Evolutionary conservation across 257 asterid genomes (phyloP), one percentile per base, ranked within the genome.

Genomic region (Buddleja alternifolia): DNA sequence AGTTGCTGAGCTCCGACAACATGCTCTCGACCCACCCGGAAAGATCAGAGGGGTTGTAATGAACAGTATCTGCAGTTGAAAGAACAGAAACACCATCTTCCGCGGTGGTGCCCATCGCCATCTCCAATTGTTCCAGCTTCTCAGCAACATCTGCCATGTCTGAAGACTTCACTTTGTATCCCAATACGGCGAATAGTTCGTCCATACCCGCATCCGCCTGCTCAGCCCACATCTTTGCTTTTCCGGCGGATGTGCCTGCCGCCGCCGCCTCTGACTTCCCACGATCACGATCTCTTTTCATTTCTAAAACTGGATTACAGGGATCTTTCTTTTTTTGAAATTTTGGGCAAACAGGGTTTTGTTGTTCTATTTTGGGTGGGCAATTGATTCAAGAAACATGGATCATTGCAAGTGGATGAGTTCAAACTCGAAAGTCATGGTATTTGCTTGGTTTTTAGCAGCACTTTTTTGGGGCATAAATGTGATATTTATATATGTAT

Each of bases 141-240:
- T 78, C 83, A 0, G 95, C 97, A 2, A 92, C 95, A 12, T 84
- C 92, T 25, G 89, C 92, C 96, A 92, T 89, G 66, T 92, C 96
- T 1, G 97, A 84, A 0, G 90, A 78, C 81, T 82, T 89, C 9
- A 92, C 89, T 9, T 86, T 89, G 83, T 92, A 92, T 0, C 96
- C 97, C 64, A 90, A 44, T 10, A 85, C 93, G 1, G 96, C 96
- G 21, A 90, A 77, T 0, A 90, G 89, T 76, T 87, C 97, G 58
- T 92, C 96, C 93, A 82, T 85, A 7, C 95, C 95, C 1, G 86
- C 82, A 37, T 85, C 97, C 24, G 82, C 79, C 75, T 62, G 78
- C 71, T 86, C 86, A 25, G 71, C 71, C 90, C 90, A 90, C 75
- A 73, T 76, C 90, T 84, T 85, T 0, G 56, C 16, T 64, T 84